A percentile compares a stretch with the other conserved stretches of the same genome.
Conservation (phyloP, 306 rosid species). For the Phaseolus lunatus region DNA sequence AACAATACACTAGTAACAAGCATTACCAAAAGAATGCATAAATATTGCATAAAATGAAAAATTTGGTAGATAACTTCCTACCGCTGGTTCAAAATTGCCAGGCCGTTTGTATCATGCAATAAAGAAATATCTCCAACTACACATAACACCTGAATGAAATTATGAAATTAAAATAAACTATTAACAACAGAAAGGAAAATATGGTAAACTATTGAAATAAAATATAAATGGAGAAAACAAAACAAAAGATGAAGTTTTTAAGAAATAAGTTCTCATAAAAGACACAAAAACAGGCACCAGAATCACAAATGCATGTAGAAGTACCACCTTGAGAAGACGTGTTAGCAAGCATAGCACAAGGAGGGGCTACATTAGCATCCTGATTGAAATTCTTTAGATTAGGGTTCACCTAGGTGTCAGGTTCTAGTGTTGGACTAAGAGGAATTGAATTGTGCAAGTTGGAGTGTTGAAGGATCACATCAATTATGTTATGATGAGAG, state of each 20-base stretch:
- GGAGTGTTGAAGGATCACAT: too few species aligned
- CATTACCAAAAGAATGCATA: slow-evolving; percentile 17
- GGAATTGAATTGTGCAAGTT: too few species aligned
- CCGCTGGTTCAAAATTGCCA: slow-evolving; percentile 85
- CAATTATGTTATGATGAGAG: too few species aligned
- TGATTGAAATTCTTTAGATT: too few species aligned
- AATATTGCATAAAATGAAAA: slow-evolving; percentile 28
- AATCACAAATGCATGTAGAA: too few species aligned
- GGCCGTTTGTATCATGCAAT: slow-evolving; percentile 91
- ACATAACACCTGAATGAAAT: slow-evolving; percentile 73
- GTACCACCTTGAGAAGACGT: too few species aligned
- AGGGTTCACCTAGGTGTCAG: too few species aligned
- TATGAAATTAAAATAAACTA: slow-evolving; percentile 39
- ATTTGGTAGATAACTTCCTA: slow-evolving; percentile 47
- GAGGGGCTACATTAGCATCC: too few species aligned
- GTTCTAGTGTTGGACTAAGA: too few species aligned
- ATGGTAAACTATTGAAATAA: not conserved
- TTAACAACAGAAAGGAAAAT: slow-evolving; percentile 30
- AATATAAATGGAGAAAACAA: slow-evolving; percentile 6
- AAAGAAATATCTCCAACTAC: slow-evolving; percentile 93
- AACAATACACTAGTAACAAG: not conserved
- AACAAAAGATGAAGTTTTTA: slow-evolving; percentile 10
- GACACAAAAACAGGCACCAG: not conserved
- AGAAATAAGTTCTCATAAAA: slow-evolving; percentile 3
- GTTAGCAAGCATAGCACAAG: too few species aligned